phyloP scores from a whole-genome alignment of 257 asterid species.

The Osmanthus fragrans region DNA sequence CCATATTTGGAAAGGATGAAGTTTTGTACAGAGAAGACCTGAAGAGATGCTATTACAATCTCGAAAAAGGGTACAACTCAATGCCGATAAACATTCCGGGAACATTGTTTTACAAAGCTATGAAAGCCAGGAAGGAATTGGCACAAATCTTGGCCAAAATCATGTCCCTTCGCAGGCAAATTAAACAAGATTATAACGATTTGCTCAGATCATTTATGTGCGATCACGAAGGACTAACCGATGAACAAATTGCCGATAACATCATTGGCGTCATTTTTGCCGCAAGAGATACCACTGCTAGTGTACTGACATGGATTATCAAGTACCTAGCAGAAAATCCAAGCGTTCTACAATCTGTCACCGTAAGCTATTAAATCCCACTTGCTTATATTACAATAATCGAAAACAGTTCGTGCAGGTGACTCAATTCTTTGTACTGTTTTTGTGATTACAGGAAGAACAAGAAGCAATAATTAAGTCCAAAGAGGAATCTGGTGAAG shows the following conservation, averaged over 20 bases:
- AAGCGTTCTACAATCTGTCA: conserved; percentile 64
- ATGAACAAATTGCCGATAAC: conserved; percentile 78
- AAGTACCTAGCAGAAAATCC: conserved; percentile 77
- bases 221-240: conserved; percentile 56
- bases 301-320: conserved; percentile 73
- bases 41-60: conserved; percentile 64
- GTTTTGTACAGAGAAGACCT: conserved; percentile 65
- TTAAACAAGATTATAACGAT: conserved; percentile 39
- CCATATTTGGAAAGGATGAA: conserved; percentile 71
- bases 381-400: not conserved
- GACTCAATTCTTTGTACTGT: not conserved
- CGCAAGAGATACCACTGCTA: conserved; percentile 79
- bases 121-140: conserved; percentile 69
- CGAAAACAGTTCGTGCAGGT: not conserved
- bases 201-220: conserved; percentile 73
- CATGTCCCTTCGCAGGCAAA: conserved; percentile 44
- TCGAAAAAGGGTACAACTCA: conserved; percentile 76
- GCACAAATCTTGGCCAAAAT: conserved; percentile 58
- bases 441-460: conserved; percentile 51
- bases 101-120: conserved; percentile 67
- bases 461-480: conserved; percentile 57
- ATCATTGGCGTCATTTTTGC: conserved; percentile 76
- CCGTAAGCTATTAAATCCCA: conserved; percentile 41
- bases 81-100: conserved; percentile 75
- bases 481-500: conserved; percentile 46